Evolutionary conservation across 306 rosid genomes (phyloP).

Genomic region (barrel medic (Medicago truncatula)): MtrunA17r5.0-ANR NC_053046.1:32790001-32790500

Average conservation of each 20-base stretch:
- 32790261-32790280: conserved; percentile 68
- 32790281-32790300: conserved; percentile 65
- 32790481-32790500: too few species aligned
- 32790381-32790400: conserved; percentile 39
- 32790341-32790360: conserved; percentile 54
- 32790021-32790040: background rate
- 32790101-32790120: conserved; percentile 33
- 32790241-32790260: conserved; percentile 70
- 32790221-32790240: conserved; percentile 74
- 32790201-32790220: conserved; percentile 73
- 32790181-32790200: conserved; percentile 68
- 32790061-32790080: background rate
- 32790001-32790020: background rate
- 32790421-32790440: conserved; percentile 54
- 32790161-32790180: conserved; percentile 83
- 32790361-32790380: conserved; percentile 51
- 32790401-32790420: conserved; percentile 54
- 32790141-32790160: conserved; percentile 63
- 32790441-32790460: conserved; percentile 57
- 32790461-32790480: conserved; percentile 55
- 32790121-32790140: conserved; percentile 50
- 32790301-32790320: conserved; percentile 74
- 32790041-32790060: conserved; percentile 37
- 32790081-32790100: conserved; percentile 35
- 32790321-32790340: conserved; percentile 50